phyloP scores from a whole-genome alignment of 2,329 filamentous ascomycete species.

The Orbilia quercus region DNA sequence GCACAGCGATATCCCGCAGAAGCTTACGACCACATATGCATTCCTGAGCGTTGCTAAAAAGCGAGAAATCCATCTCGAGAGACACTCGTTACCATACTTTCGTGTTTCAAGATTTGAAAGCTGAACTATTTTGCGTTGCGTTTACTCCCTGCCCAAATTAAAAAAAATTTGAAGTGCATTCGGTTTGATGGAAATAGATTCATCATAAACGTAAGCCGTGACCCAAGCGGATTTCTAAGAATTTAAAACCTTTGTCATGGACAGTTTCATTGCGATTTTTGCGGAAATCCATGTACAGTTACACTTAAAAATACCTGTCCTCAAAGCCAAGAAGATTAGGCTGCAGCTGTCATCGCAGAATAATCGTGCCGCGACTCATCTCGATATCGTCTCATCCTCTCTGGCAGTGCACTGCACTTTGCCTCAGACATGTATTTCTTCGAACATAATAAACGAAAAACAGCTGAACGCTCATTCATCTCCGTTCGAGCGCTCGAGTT shows the following conservation, averaged over 20 bases:
- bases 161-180: neutral
- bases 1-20: neutral
- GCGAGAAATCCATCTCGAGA: no score
- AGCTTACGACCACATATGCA: no score
- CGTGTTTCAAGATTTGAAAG: slow-evolving; percentile 32
- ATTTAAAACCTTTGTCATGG: neutral
- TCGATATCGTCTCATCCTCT: no score
- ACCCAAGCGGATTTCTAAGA: slow-evolving; percentile 1
- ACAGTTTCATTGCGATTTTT: neutral
- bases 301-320: neutral
- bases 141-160: neutral
- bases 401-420: slow-evolving; percentile 11
- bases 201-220: slow-evolving; percentile 5
- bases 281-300: neutral
- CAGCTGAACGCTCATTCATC: neutral
- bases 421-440: slow-evolving; percentile 17
- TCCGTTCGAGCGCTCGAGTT: neutral
- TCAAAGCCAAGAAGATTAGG: neutral
- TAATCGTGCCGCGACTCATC: no score
- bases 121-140: slow-evolving; percentile 5
- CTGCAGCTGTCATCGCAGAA: slow-evolving; percentile 14
- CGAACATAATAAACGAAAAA: neutral
- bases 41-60: no score
- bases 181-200: slow-evolving; percentile 1
- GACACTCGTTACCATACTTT: neutral